phyloP scores from a whole-genome alignment of 192 early-diverging fungal genomes.

The Diversispora epigaea region DNA sequence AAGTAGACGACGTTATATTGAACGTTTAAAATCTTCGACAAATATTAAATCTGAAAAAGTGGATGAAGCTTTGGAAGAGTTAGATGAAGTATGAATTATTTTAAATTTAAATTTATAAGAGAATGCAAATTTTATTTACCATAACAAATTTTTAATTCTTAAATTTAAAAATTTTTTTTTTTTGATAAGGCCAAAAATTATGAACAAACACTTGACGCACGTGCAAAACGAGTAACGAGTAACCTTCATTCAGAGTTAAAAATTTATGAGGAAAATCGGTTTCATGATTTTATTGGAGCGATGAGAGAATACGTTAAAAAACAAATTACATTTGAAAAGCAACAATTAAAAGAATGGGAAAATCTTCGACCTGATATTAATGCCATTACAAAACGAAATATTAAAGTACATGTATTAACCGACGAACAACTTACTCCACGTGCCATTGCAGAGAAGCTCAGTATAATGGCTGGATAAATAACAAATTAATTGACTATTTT shows the following conservation, averaged over 20 bases:
- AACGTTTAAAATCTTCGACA: slow-evolving; percentile 46
- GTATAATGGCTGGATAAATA: no score
- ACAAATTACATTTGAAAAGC: slow-evolving; percentile 45
- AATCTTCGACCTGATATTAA: slow-evolving; percentile 35
- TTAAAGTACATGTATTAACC: not conserved
- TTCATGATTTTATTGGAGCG: slow-evolving; percentile 40
- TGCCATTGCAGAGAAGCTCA: no score
- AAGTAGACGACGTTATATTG: slow-evolving; percentile 45
- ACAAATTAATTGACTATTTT: no score
- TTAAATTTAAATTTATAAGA: not conserved
- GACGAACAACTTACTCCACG: no score
- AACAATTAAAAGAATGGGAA: slow-evolving; percentile 43
- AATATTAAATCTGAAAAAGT: slow-evolving; percentile 46
- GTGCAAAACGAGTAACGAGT: slow-evolving; percentile 40
- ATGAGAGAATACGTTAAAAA: slow-evolving; percentile 43
- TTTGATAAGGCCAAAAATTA: slow-evolving; percentile 36
- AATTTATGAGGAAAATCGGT: slow-evolving; percentile 40
- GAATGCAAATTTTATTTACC: not conserved
- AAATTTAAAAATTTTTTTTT: not conserved
- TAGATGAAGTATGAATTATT: slow-evolving; percentile 42
- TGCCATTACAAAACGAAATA: slow-evolving; percentile 30
- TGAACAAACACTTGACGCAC: slow-evolving; percentile 44
- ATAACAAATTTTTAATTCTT: not conserved
- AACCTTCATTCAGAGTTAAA: slow-evolving; percentile 41
- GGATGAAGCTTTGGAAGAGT: slow-evolving; percentile 44